These are phyloP conservation scores for Cutaneotrichosporon cavernicola DNA, from an alignment of 1,284 basidiomycete species.

Conservation along the genomic window DNA sequence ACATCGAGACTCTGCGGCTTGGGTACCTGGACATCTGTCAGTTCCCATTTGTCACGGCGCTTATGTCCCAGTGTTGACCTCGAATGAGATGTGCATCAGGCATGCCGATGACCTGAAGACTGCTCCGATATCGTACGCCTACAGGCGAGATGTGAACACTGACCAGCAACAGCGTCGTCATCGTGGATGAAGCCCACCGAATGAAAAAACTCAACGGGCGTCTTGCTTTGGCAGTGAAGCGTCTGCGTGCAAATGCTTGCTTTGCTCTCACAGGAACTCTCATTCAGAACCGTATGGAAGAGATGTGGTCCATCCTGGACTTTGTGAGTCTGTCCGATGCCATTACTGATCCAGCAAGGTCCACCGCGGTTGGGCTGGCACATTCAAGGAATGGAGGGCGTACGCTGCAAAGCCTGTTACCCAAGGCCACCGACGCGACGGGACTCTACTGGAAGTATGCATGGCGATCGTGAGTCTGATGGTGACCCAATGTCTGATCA, in stretches of 20 bases:
- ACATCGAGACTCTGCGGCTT: constrained; percentile 24
- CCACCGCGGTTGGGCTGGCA: constrained; percentile 49
- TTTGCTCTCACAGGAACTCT: constrained; percentile 49
- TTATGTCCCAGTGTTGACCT: constrained; percentile 37
- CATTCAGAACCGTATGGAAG: constrained; percentile 55
- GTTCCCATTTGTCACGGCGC: constrained; percentile 9
- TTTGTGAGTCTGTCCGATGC: constrained; percentile 41
- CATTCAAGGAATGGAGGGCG: constrained; percentile 45
- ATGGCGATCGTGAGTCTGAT: constrained; percentile 39
- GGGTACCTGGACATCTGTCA: constrained; percentile 48
- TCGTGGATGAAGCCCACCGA: constrained; percentile 51
- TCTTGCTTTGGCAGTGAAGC: constrained; percentile 52
- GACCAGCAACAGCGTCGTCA: constrained; percentile 31
- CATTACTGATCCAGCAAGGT: constrained; percentile 27
- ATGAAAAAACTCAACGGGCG: constrained; percentile 42
- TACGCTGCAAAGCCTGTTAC: constrained; percentile 52
- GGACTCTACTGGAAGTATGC: constrained; percentile 45
- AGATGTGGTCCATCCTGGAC: constrained; percentile 56
- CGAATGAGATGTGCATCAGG: constrained; percentile 35
- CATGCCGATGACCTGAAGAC: constrained; percentile 37
- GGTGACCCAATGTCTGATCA: neutral
- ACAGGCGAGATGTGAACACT: neutral
- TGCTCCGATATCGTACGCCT: constrained; percentile 43
- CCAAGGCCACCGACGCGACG: constrained; percentile 50
- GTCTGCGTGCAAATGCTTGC: constrained; percentile 40